phyloP scores from a whole-genome alignment of 1,284 basidiomycete genomes.

The Trichosporon ovoides region DNA sequence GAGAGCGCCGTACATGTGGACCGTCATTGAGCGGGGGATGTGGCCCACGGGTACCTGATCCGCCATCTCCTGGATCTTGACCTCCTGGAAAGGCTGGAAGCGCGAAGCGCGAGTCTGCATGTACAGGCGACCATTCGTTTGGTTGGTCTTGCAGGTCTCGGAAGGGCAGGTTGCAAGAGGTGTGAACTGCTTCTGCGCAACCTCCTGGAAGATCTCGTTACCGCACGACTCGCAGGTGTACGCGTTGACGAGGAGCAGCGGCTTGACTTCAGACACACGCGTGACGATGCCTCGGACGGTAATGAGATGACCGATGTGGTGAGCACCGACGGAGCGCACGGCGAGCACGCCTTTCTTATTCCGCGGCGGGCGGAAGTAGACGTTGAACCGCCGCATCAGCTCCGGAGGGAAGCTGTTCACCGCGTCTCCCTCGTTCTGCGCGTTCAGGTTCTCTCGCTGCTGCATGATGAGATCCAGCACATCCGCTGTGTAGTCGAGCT shows the following conservation, averaged over 20 bases:
- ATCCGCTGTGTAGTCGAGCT: constrained; percentile 81
- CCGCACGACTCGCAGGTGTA: constrained; percentile 99
- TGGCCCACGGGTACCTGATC: constrained; percentile 99
- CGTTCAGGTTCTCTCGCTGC: constrained; percentile 83
- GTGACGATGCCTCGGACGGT: constrained; percentile 97
- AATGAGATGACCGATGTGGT: constrained; percentile 83
- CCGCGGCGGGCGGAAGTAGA: constrained; percentile 83
- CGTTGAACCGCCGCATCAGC: constrained; percentile 86
- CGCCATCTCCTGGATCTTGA: constrained; percentile 99
- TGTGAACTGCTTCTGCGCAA: constrained; percentile 82
- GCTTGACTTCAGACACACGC: constrained; percentile 97
- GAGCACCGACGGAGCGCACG: constrained; percentile 82
- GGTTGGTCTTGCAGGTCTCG: constrained; percentile 76
- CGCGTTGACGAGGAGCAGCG: constrained; percentile 91
- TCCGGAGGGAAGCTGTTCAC: constrained; percentile 68
- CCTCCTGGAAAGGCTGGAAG: constrained; percentile 97
- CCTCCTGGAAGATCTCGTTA: constrained; percentile 97
- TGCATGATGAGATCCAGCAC: constrained; percentile 92
- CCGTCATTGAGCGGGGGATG: constrained; percentile 95
- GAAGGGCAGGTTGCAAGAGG: constrained; percentile 85
- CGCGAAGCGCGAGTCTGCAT: constrained; percentile 98
- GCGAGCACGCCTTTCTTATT: constrained; percentile 64
- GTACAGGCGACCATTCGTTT: constrained; percentile 83
- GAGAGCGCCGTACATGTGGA: constrained; percentile 85
- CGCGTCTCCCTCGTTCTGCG: constrained; percentile 49